Percentiles rank a stretch among this genome's conserved stretches.
These are phyloP conservation scores for Penicillium verhagenii DNA, from an alignment of 495 filamentous ascomycete genomes.

Conservation along the genomic window DNA sequence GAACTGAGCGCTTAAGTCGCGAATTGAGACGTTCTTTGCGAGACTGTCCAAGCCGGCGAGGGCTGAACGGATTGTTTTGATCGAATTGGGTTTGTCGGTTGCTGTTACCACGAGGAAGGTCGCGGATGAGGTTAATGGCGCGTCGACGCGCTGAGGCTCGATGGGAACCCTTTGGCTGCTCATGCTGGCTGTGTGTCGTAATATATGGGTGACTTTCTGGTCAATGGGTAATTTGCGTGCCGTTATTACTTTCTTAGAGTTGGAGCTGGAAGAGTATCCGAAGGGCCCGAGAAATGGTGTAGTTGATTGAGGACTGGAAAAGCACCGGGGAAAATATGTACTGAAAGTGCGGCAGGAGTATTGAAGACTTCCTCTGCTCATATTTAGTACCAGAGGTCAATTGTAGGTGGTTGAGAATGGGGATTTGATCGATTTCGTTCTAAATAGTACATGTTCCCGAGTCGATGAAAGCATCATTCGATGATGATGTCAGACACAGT, in stretches of 20 bases:
- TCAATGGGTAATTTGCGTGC: neutral
- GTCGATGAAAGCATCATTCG: neutral
- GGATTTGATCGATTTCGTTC: neutral
- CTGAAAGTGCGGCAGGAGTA: neutral
- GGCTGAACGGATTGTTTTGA: slow-evolving; percentile 41
- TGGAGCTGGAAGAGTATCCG: neutral
- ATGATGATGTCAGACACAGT: neutral
- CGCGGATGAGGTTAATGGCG: slow-evolving; percentile 48
- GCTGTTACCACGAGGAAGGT: slow-evolving; percentile 53
- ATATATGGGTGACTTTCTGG: neutral
- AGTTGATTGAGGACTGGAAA: neutral
- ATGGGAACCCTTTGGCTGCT: slow-evolving; percentile 33
- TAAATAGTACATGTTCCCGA: no score
- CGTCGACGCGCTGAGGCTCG: slow-evolving; percentile 46
- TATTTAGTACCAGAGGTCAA: neutral
- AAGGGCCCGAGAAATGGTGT: neutral
- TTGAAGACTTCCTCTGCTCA: neutral
- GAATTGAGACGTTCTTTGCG: slow-evolving; percentile 54
- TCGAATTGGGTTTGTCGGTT: slow-evolving; percentile 33
- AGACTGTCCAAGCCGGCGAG: slow-evolving; percentile 45
- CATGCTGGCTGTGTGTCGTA: slow-evolving; percentile 11
- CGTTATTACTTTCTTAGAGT: neutral
- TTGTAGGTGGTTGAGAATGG: neutral
- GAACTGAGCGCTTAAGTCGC: slow-evolving; percentile 48
- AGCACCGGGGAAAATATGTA: neutral